These are phyloP conservation scores for Alternaria incomplexa DNA, from an alignment of 2,329 filamentous ascomycete genomes.

Conservation along the genomic window DNA sequence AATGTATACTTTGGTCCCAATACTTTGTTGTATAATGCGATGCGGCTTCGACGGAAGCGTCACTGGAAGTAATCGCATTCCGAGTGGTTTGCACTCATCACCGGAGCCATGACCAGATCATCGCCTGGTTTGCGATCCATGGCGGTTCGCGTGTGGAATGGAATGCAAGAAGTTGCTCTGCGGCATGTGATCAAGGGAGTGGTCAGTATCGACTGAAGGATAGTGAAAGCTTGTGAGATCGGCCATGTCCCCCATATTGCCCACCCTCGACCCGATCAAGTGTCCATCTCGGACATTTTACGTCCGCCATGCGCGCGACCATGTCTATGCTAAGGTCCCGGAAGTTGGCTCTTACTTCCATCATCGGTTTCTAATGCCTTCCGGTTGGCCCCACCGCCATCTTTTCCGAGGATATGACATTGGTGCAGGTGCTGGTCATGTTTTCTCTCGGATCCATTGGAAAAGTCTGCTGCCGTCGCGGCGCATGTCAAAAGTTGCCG, in stretches of 20 bases:
- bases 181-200: background rate
- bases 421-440: background rate
- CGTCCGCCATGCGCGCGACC: background rate
- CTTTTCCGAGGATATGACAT: background rate
- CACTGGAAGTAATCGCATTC: no score
- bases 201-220: background rate
- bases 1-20: background rate
- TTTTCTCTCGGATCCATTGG: background rate
- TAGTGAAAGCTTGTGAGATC: background rate
- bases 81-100: background rate
- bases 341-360: background rate
- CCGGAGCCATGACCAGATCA: background rate
- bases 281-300: background rate
- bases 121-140: background rate
- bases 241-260: background rate
- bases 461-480: background rate
- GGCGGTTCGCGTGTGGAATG: background rate
- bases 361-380: background rate
- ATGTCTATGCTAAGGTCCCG: background rate
- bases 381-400: background rate
- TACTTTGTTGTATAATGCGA: background rate
- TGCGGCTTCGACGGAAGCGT: no score
- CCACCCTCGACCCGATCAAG: background rate
- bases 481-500: background rate
- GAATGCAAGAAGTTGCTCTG: background rate